Evolutionary conservation across 2,329 filamentous ascomycete species (phyloP).

Genomic region (Aspergillus sp.): DNA sequence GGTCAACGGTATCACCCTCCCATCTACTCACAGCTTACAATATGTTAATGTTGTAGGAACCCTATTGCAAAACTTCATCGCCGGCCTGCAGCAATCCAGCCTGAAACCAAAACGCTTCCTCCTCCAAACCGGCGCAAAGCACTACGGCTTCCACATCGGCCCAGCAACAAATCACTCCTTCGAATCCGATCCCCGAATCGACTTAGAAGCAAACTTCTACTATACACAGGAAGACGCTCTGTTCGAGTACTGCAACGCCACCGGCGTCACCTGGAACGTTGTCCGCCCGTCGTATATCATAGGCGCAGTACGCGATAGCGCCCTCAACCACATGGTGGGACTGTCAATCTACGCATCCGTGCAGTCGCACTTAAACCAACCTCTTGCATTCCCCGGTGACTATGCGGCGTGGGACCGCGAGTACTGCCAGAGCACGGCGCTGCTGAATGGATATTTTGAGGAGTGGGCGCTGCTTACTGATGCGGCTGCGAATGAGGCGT

Average conservation of each 20-base stretch:
- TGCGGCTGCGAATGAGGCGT: slow-evolving; percentile 45
- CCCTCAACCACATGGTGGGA: slow-evolving; percentile 52
- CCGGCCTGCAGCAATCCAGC: not conserved
- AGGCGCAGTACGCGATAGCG: slow-evolving; percentile 50
- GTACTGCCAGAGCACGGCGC: slow-evolving; percentile 45
- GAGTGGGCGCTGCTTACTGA: slow-evolving; percentile 52
- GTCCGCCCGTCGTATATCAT: slow-evolving; percentile 51
- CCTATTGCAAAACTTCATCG: not conserved
- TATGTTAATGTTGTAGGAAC: not conserved
- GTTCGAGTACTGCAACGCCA: slow-evolving; percentile 18
- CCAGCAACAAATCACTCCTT: slow-evolving; percentile 44
- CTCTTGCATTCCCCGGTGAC: slow-evolving; percentile 48
- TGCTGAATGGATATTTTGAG: slow-evolving; percentile 50
- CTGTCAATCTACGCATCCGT: slow-evolving; percentile 54
- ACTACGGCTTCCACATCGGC: slow-evolving; percentile 54
- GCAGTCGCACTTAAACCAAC: slow-evolving; percentile 41
- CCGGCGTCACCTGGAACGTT: slow-evolving; percentile 45
- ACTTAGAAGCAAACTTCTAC: slow-evolving; percentile 55
- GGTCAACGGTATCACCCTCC: not conserved
- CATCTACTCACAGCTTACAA: too few species aligned
- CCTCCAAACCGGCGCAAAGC: slow-evolving; percentile 51
- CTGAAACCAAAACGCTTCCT: slow-evolving; percentile 1
- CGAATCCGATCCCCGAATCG: slow-evolving; percentile 48
- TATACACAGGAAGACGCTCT: slow-evolving; percentile 55
- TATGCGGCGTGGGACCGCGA: slow-evolving; percentile 46